Evolutionary conservation across 2,329 filamentous ascomycete species (phyloP).

Genomic region (Colletotrichum shisoi): DNA sequence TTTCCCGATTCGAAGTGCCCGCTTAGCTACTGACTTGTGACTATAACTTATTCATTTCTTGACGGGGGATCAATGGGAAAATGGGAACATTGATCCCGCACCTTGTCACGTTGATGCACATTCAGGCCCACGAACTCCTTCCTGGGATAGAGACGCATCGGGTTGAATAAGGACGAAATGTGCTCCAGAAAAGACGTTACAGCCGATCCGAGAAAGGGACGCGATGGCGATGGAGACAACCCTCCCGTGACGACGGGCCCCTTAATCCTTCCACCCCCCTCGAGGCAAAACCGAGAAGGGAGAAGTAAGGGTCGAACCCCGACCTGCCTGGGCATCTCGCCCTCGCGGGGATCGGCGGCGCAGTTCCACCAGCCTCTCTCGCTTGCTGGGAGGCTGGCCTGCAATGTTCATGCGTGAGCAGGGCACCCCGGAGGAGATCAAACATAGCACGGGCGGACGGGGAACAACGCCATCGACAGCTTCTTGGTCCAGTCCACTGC

Average conservation of each 20-base stretch:
- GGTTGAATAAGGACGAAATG: not conserved
- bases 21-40: too few species aligned
- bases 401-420: constrained; percentile 29
- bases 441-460: constrained; percentile 15
- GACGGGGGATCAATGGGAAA: not conserved
- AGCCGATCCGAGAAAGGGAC: not conserved
- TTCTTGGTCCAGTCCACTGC: not conserved
- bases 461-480: constrained; percentile 6
- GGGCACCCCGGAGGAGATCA: constrained; percentile 32
- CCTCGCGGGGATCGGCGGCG: constrained; percentile 14
- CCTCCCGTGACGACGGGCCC: not conserved
- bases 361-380: constrained; percentile 7
- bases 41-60: too few species aligned
- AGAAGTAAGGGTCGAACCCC: constrained; percentile 4
- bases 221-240: not conserved
- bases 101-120: not conserved
- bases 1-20: too few species aligned
- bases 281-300: not conserved
- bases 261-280: not conserved
- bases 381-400: constrained; percentile 14
- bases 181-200: not conserved
- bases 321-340: constrained; percentile 5
- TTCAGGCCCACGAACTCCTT: too few species aligned
- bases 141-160: too few species aligned
- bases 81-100: too few species aligned